Evolutionary conservation across 805 yeast genomes (phyloP).

Genomic region (Zygotorulaspora chibaensis): DNA sequence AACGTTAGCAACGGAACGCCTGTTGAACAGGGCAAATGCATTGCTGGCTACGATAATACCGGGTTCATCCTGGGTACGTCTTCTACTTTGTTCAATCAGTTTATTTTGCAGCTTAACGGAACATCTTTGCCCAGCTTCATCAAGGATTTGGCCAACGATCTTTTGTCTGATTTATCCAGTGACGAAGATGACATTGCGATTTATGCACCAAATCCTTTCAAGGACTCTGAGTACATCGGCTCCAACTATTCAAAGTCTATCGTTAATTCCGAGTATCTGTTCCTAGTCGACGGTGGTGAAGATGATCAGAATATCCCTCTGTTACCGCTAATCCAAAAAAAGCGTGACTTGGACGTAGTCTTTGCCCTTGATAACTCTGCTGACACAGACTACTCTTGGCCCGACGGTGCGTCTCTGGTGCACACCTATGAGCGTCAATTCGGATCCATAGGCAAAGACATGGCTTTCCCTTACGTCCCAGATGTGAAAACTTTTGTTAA

Average conservation of each 20-base stretch:
- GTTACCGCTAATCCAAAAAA: slow-evolving; percentile 55
- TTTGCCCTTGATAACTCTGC: slow-evolving; percentile 67
- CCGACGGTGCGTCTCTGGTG: slow-evolving; percentile 60
- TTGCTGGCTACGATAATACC: slow-evolving; percentile 71
- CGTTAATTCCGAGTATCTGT: slow-evolving; percentile 41
- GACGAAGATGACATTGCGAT: slow-evolving; percentile 64
- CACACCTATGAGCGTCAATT: slow-evolving; percentile 58
- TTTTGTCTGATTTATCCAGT: slow-evolving; percentile 45
- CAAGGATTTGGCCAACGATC: slow-evolving; percentile 41
- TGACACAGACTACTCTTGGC: slow-evolving; percentile 61
- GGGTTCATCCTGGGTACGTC: slow-evolving; percentile 83
- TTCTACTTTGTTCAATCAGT: slow-evolving; percentile 71
- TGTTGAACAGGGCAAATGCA: slow-evolving; percentile 46
- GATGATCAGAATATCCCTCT: slow-evolving; percentile 63
- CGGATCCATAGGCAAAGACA: slow-evolving; percentile 45
- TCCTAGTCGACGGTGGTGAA: slow-evolving; percentile 71
- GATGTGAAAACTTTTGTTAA: slow-evolving; percentile 57
- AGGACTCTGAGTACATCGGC: slow-evolving; percentile 39
- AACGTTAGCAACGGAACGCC: slow-evolving; percentile 59
- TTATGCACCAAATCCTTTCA: slow-evolving; percentile 71
- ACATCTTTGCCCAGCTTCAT: slow-evolving; percentile 47
- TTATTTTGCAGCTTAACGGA: slow-evolving; percentile 54
- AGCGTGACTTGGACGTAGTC: slow-evolving; percentile 57
- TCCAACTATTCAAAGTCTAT: slow-evolving; percentile 36
- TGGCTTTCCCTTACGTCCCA: slow-evolving; percentile 80